Evolutionary conservation across 208 protist genomes (phyloP), one percentile per base, ranked within the genome.

Genomic region (Perkinsela sp.): DNA sequence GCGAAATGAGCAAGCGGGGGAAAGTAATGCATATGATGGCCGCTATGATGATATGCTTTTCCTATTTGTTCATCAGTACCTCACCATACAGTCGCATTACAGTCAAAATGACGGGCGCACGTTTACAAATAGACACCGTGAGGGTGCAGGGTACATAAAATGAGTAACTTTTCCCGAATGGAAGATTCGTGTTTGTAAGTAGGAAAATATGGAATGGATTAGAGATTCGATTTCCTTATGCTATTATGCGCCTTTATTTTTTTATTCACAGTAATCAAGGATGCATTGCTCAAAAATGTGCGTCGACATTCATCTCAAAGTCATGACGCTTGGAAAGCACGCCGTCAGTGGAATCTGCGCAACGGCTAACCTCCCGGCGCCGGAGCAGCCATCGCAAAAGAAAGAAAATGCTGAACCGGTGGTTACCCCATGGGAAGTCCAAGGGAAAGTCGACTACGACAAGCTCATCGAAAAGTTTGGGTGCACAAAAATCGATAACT

Each of bases 1-100:
- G 0, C 65, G 32, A 0, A 66, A 29, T 30, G 30, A 74, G 48
- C 29, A 67, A 66, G 30, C 16, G 29, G 68, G 69, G 13, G 30
- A 29, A 28, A 29, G 32, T 16, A 6, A 22, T 0, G 68, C 74
- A 66, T 94, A 94, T 73, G 69, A 84, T 67, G 89, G 85, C 16
- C 80, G 92, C 68, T 90, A 92, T n/a, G 90, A 95, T 68, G 84
- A 95, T 75, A 71, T 96, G n/a, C 80, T 96, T n/a, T 90, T 82
- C 65, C 93, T 90, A 80, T 96, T 90, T 74, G 84, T 90, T 32
- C 84, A 94, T 74, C 84, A 94, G 74, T 96, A 93, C 77, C 81
- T 91, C 69, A 76, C 76, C 30, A 88, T 96, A 15, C 92, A 96
- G 74, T 71, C 80, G 69, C 72, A 76, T 2, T 94, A 94, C 77